Evolutionary conservation across 2,329 filamentous ascomycete species (phyloP).

Genomic region (Aspergillus hortae): DNA sequence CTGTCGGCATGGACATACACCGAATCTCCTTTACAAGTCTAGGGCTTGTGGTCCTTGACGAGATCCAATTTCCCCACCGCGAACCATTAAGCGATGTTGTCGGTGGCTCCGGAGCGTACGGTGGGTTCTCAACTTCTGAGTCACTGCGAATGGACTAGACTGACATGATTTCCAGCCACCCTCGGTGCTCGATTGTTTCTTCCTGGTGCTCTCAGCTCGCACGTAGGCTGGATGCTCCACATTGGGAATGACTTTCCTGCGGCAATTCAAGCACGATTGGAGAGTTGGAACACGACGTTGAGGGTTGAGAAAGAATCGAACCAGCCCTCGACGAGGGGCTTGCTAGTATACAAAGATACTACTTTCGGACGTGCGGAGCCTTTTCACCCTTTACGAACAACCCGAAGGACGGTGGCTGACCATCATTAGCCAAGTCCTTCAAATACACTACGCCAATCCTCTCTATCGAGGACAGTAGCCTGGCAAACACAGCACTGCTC

Average conservation of each 20-base stretch:
- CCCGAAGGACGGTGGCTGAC: neutral
- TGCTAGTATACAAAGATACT: slow-evolving; percentile 25
- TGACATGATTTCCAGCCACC: slow-evolving; percentile 13
- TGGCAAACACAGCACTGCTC: slow-evolving; percentile 8
- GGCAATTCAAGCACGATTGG: slow-evolving; percentile 6
- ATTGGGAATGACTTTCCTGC: slow-evolving; percentile 24
- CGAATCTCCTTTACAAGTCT: slow-evolving; percentile 28
- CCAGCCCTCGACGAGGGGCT: slow-evolving; percentile 19
- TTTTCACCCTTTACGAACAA: slow-evolving; percentile 1
- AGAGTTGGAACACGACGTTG: slow-evolving; percentile 16
- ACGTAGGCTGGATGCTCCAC: slow-evolving; percentile 22
- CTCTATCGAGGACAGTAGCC: slow-evolving; percentile 6
- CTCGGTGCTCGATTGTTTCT: slow-evolving; percentile 26
- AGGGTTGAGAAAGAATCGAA: slow-evolving; percentile 7
- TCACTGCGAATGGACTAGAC: neutral
- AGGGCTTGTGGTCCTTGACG: slow-evolving; percentile 34
- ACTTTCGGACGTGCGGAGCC: slow-evolving; percentile 25
- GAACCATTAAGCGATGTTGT: slow-evolving; percentile 23
- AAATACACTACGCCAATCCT: slow-evolving; percentile 20
- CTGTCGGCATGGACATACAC: neutral
- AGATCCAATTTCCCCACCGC: slow-evolving; percentile 26
- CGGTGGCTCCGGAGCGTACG: slow-evolving; percentile 33
- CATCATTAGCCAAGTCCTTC: slow-evolving; percentile 18
- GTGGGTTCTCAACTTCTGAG: slow-evolving; percentile 7
- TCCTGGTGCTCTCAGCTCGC: slow-evolving; percentile 9